Evolutionary conservation across 148 eudicot species (phyloP).

Genomic region (Pouteria glomerata): DNA sequence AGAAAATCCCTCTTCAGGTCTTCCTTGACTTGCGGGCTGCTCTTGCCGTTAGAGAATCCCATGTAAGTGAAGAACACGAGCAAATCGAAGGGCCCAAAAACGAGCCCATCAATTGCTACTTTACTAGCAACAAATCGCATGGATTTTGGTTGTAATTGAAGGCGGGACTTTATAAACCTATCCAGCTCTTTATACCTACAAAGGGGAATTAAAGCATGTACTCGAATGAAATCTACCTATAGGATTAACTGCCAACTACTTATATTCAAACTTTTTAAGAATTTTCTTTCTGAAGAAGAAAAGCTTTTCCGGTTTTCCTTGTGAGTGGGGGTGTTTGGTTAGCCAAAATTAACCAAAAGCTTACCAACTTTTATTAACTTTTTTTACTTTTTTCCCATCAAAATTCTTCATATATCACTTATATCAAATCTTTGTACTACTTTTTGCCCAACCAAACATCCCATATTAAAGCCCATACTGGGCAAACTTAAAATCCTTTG

Average conservation of each 20-base stretch:
- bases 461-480: not conserved
- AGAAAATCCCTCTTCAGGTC: constrained; percentile 82
- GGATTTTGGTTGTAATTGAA: constrained; percentile 62
- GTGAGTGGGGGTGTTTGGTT: too few species aligned
- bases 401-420: too few species aligned
- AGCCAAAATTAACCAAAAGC: too few species aligned
- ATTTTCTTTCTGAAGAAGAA: too few species aligned
- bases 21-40: constrained; percentile 62
- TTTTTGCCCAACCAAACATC: too few species aligned
- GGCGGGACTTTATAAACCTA: constrained; percentile 45
- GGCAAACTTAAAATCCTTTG: not conserved
- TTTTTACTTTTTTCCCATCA: too few species aligned
- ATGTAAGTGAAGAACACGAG: constrained; percentile 90
- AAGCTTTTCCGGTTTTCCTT: too few species aligned
- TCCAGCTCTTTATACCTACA: constrained; percentile 92
- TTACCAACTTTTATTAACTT: too few species aligned
- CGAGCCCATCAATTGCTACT: constrained; percentile 80
- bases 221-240: too few species aligned
- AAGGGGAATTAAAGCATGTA: not conserved
- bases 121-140: constrained; percentile 73
- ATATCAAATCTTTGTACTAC: too few species aligned
- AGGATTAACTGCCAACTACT: too few species aligned
- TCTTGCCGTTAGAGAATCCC: constrained; percentile 86
- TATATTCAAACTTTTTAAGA: too few species aligned
- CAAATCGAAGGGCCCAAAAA: constrained; percentile 90